A percentile compares a stretch with the other conserved stretches of the same genome.
These are phyloP conservation scores for Fusarium begoniae DNA, from an alignment of 2,329 filamentous ascomycete species.

Conservation along the genomic window DNA sequence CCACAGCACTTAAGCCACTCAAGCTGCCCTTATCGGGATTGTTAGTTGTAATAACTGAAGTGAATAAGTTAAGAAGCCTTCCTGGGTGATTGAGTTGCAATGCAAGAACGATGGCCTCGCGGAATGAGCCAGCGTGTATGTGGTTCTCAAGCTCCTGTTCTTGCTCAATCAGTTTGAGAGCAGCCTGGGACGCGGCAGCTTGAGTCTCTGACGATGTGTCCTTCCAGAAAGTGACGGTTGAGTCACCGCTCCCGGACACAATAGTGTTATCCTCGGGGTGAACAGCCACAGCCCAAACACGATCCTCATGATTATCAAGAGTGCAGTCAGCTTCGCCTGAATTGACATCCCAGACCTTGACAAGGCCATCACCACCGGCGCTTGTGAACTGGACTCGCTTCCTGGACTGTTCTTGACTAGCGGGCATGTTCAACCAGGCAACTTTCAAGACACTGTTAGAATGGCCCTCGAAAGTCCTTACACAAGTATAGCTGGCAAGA, in stretches of 20 bases:
- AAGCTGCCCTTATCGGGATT: slow-evolving; percentile 70
- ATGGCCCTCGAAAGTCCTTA: slow-evolving; percentile 95
- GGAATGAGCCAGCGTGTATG: slow-evolving; percentile 86
- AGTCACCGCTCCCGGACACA: slow-evolving; percentile 91
- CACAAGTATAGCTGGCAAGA: slow-evolving; percentile 87
- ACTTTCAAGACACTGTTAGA: slow-evolving; percentile 96
- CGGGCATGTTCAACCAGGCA: slow-evolving; percentile 76
- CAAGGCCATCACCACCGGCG: slow-evolving; percentile 91
- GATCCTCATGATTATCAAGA: slow-evolving; percentile 95
- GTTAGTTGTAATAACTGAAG: slow-evolving; percentile 74
- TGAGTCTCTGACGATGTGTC: slow-evolving; percentile 88
- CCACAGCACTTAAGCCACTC: slow-evolving; percentile 75
- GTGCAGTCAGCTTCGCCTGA: slow-evolving; percentile 87
- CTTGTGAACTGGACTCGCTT: slow-evolving; percentile 79
- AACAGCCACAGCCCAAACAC: slow-evolving; percentile 89
- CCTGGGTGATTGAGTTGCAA: slow-evolving; percentile 95
- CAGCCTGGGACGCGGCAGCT: slow-evolving; percentile 75
- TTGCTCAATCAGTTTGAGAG: slow-evolving; percentile 85
- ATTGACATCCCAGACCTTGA: slow-evolving; percentile 95
- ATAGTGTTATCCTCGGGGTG: slow-evolving; percentile 76
- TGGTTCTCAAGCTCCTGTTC: slow-evolving; percentile 95
- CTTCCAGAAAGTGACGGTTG: slow-evolving; percentile 93
- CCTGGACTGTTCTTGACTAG: slow-evolving; percentile 61
- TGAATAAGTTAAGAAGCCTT: slow-evolving; percentile 85
- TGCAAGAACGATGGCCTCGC: slow-evolving; percentile 90